phyloP scores from a whole-genome alignment of 768 basidiomycete genomes.

The Collybiopsis luxurians region DNA sequence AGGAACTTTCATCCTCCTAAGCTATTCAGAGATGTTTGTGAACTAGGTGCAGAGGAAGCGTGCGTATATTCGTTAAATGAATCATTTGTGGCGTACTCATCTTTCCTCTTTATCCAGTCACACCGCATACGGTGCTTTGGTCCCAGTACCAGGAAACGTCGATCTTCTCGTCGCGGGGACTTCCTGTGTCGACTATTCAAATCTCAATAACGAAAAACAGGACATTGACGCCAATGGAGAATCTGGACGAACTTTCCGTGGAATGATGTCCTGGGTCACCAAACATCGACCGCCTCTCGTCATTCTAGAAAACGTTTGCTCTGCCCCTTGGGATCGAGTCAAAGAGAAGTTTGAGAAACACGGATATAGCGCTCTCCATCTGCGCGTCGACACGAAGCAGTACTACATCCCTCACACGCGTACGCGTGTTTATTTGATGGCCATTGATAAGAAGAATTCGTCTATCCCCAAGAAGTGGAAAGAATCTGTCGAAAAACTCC shows the following conservation, averaged over 20 bases:
- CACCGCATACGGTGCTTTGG: constrained; percentile 88
- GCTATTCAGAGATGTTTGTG: constrained; percentile 92
- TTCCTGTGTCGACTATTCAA: constrained; percentile 97
- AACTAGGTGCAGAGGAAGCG: constrained; percentile 78
- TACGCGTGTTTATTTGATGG: constrained; percentile 84
- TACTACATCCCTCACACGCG: constrained; percentile 96
- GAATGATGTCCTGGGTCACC: constrained; percentile 92
- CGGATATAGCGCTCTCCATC: constrained; percentile 69
- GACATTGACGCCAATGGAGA: constrained; percentile 88
- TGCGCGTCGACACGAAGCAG: constrained; percentile 79
- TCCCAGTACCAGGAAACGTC: constrained; percentile 84
- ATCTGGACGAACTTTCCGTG: constrained; percentile 89
- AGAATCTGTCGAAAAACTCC: constrained; percentile 57
- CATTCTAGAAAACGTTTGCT: constrained; percentile 91
- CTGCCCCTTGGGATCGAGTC: constrained; percentile 85
- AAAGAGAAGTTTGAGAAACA: constrained; percentile 69
- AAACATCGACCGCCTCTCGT: constrained; percentile 88
- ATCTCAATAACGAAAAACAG: constrained; percentile 90
- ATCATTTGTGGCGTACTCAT: constrained; percentile 1
- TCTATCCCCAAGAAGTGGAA: constrained; percentile 70
- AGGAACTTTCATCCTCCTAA: constrained; percentile 92
- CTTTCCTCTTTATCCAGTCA: constrained; percentile 55
- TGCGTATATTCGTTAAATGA: constrained; percentile 33
- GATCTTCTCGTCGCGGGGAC: constrained; percentile 93
- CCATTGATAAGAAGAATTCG: constrained; percentile 63